A percentile compares a stretch with the other conserved stretches of the same genome.
phyloP scores from a whole-genome alignment of 2,329 filamentous ascomycete genomes.

The Colletotrichum tropicicola region DNA sequence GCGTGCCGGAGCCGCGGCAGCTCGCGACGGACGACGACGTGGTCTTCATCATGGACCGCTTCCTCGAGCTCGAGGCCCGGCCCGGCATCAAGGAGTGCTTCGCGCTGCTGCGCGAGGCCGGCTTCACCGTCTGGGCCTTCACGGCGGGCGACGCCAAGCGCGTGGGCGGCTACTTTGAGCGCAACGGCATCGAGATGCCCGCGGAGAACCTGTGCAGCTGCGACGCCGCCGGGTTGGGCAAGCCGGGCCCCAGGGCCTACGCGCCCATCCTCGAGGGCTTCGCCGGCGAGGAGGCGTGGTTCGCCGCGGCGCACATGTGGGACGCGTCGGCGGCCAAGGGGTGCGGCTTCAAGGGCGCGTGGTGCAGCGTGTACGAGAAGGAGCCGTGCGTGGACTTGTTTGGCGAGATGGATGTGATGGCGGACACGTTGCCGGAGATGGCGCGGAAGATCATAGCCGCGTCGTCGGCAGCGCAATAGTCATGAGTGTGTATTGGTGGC shows the following conservation, averaged over 20 bases:
- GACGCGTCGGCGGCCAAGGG: slow-evolving; percentile 62
- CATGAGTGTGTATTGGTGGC: no score
- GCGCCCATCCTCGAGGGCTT: slow-evolving; percentile 51
- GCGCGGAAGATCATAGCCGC: slow-evolving; percentile 48
- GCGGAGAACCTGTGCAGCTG: slow-evolving; percentile 60
- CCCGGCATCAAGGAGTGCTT: slow-evolving; percentile 52
- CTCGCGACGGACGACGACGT: slow-evolving; percentile 53
- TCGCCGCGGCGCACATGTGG: slow-evolving; percentile 69
- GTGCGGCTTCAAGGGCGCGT: slow-evolving; percentile 62
- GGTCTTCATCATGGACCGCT: slow-evolving; percentile 47
- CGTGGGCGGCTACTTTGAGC: slow-evolving; percentile 61
- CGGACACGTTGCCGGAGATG: slow-evolving; percentile 55
- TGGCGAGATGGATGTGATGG: slow-evolving; percentile 60
- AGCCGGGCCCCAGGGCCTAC: slow-evolving; percentile 59
- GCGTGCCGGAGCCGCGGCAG: slow-evolving; percentile 49
- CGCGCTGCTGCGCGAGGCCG: slow-evolving; percentile 48
- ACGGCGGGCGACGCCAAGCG: slow-evolving; percentile 59
- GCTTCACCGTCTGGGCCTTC: slow-evolving; percentile 63
- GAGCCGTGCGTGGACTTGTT: slow-evolving; percentile 60
- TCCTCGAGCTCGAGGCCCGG: slow-evolving; percentile 45
- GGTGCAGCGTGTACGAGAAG: slow-evolving; percentile 61
- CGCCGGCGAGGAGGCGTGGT: slow-evolving; percentile 55
- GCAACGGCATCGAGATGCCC: slow-evolving; percentile 57
- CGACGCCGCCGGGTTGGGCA: slow-evolving; percentile 56
- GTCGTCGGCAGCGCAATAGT: slow-evolving; percentile 12